phyloP scores from a whole-genome alignment of 805 yeast species.

The Metschnikowia kofuensis region DNA sequence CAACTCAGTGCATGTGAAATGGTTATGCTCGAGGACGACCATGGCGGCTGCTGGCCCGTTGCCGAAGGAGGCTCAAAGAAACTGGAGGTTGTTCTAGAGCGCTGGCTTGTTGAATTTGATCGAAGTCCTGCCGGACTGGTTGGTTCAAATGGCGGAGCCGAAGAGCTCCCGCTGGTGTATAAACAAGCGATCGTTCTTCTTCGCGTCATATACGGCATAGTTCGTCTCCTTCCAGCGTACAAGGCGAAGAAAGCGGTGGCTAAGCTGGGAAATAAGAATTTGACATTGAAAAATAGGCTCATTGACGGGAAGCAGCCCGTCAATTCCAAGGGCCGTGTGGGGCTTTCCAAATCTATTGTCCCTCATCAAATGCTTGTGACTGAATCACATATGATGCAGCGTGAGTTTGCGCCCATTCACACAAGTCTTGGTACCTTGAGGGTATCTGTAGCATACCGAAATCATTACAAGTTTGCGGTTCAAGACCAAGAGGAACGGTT shows the following conservation, averaged over 20 bases:
- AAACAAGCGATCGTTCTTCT: slow-evolving; percentile 72
- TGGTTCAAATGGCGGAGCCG: slow-evolving; percentile 14
- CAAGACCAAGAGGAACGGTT: slow-evolving; percentile 64
- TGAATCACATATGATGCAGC: slow-evolving; percentile 56
- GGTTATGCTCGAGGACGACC: slow-evolving; percentile 55
- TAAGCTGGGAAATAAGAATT: slow-evolving; percentile 18
- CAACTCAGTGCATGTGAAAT: slow-evolving; percentile 54
- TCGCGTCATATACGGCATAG: slow-evolving; percentile 66
- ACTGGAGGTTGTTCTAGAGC: slow-evolving; percentile 84
- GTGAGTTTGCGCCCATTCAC: slow-evolving; percentile 63
- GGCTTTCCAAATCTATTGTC: slow-evolving; percentile 68
- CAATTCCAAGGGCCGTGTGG: slow-evolving; percentile 78
- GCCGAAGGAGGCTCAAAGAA: slow-evolving; percentile 58
- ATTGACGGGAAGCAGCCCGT: slow-evolving; percentile 79
- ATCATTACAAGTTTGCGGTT: slow-evolving; percentile 63
- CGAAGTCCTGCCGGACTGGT: slow-evolving; percentile 21
- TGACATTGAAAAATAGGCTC: slow-evolving; percentile 56
- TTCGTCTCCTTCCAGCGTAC: slow-evolving; percentile 70
- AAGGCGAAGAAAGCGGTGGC: slow-evolving; percentile 44
- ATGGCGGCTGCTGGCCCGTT: slow-evolving; percentile 53
- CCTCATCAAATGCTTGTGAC: slow-evolving; percentile 35
- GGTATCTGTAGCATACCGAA: slow-evolving; percentile 77
- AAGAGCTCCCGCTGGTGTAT: slow-evolving; percentile 66
- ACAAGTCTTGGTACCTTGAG: slow-evolving; percentile 74
- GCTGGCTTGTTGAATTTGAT: slow-evolving; percentile 89